These are phyloP conservation scores for Arachis stenosperma DNA, from an alignment of 306 rosid species.

Conservation along the genomic window DNA sequence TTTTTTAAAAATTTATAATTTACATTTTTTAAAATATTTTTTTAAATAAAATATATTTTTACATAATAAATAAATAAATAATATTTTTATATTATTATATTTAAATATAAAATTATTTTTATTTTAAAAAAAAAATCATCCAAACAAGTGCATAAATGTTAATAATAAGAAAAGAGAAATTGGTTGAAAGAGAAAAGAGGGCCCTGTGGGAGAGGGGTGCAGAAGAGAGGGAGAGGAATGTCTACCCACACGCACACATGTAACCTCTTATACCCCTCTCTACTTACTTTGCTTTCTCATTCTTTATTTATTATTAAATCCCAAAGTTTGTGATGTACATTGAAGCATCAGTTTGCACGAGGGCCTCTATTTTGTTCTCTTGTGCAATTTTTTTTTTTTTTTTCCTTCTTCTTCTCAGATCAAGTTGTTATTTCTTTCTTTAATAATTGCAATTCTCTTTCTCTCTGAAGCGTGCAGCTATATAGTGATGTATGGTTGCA, in stretches of 20 bases:
- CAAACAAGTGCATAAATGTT: too few relatives aligned
- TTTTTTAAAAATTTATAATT: too few relatives aligned
- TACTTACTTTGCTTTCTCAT: conserved; percentile 4
- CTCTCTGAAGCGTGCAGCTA: not conserved
- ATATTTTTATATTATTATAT: too few relatives aligned
- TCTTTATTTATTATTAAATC: conserved; percentile 17
- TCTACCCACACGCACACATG: conserved; percentile 63
- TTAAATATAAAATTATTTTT: too few relatives aligned
- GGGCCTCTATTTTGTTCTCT: conserved; percentile 88
- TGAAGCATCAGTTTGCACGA: conserved; percentile 83
- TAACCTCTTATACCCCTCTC: conserved; percentile 37
- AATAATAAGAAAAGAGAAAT: too few relatives aligned
- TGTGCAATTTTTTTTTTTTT: conserved; percentile 36
- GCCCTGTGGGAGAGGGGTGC: conserved; percentile 18
- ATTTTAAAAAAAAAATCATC: too few relatives aligned
- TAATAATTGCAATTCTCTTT: conserved; percentile 54
- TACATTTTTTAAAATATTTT: too few relatives aligned
- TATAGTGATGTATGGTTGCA: conserved; percentile 25
- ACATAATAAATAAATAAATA: too few relatives aligned
- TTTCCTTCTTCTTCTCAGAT: conserved; percentile 6
- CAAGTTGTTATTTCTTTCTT: conserved; percentile 38
- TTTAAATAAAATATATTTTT: too few relatives aligned
- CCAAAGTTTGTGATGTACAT: conserved; percentile 57
- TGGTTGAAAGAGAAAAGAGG: conserved; percentile 26
- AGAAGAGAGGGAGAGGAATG: conserved; percentile 49